Base-by-base conservation (phyloP, 2,329 filamentous ascomycete genomes). In the Apiospora arundinis region DNA sequence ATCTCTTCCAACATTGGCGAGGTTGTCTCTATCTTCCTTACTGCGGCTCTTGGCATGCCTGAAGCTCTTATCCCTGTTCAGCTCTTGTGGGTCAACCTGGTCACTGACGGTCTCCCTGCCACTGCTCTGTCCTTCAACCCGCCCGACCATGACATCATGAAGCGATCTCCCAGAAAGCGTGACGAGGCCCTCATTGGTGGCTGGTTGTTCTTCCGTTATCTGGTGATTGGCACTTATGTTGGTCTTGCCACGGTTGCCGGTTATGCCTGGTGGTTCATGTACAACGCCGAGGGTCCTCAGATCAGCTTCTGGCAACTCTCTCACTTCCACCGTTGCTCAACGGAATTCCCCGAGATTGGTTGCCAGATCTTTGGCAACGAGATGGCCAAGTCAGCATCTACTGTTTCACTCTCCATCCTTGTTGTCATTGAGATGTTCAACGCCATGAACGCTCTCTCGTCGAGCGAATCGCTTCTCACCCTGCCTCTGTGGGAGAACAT, bases 241-340 rank as follows among this genome's bases (percentile, higher is more conserved):
- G 96, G 96, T 80, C 87, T 94, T 52, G 96, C 96, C 70, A 99
- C 96, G 4, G 97, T 99, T 25, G 95, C 92, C 79, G 96, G 97
- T 65, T 99, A 99, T 80, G 95, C 94, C n/a, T 99, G 96, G 96
- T 99, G 95, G 94, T 99, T 98, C 87, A 95, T 99, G 92, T 97
- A 93, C 87, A 95, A 98, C 85, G 84, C 91, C 11, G 90, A 92
- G 75, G 96, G 96, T 0, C 96, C 96, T 32, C 93, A 97, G 82
- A 97, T 99, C 83, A 91, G 87, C 74, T 97, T 98, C 85, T 92
- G 89, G 82, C 94, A 99, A 81, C 87, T 99, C 75, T 87, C 92
- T 32, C 93, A 97, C 84, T 99, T 98, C 91, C 96, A 99, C 85
- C 92, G 92, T 80, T 99, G 96, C 89, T 92, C 92, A 0, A 79